Evolutionary conservation across 495 filamentous ascomycete genomes (phyloP).

Genomic region (Evernia prunastri): DNA sequence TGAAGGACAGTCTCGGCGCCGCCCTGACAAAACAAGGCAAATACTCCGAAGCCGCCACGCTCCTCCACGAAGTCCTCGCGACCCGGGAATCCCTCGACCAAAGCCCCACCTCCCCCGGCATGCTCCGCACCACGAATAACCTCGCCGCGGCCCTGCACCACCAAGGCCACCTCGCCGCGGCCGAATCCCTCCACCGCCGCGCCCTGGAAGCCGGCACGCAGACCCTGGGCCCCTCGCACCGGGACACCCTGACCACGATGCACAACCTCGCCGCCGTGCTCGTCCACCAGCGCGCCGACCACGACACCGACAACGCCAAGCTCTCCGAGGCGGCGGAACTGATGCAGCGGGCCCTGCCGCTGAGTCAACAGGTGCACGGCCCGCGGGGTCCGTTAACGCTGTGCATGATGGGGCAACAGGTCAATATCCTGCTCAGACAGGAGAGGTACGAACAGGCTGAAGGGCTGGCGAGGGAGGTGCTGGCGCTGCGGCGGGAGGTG

Average conservation of each 20-base stretch:
- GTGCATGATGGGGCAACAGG: neutral
- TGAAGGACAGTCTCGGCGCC: slow-evolving; percentile 3
- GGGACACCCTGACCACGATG: neutral
- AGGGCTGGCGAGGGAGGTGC: slow-evolving; percentile 1
- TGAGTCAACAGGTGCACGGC: slow-evolving; percentile 1
- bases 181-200: slow-evolving; percentile 7
- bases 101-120: slow-evolving; percentile 3
- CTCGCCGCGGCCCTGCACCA: slow-evolving; percentile 1
- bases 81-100: slow-evolving; percentile 2
- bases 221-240: slow-evolving; percentile 2
- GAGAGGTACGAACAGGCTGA: slow-evolving; percentile 2
- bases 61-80: neutral
- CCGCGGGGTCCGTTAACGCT: neutral
- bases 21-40: slow-evolving; percentile 5
- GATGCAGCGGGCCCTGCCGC: neutral
- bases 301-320: slow-evolving; percentile 3
- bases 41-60: slow-evolving; percentile 3
- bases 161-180: neutral
- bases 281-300: neutral
- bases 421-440: slow-evolving; percentile 2
- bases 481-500: slow-evolving; percentile 1
- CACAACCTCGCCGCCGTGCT: slow-evolving; percentile 1
- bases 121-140: slow-evolving; percentile 6
- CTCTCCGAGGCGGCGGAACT: slow-evolving; percentile 4
- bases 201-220: neutral